A percentile compares a stretch with the other conserved stretches of the same genome.
Evolutionary conservation across 2,329 filamentous ascomycete genomes (phyloP).

Genomic region (Talaromyces pinophilus): DNA sequence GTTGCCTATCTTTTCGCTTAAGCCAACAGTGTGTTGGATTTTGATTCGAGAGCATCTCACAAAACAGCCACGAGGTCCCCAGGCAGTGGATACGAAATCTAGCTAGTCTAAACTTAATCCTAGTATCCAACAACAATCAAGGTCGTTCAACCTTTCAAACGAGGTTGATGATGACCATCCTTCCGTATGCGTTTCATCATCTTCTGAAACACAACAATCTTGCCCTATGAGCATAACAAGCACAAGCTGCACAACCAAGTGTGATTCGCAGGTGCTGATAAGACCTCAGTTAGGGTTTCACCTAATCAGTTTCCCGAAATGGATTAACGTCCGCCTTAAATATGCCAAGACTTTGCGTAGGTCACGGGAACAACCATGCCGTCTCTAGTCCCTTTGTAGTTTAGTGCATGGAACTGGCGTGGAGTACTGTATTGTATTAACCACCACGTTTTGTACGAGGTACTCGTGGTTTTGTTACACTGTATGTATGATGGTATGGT

Average conservation of each 20-base stretch:
- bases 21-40: not conserved
- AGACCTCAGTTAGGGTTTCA: not conserved
- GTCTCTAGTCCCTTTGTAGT: not conserved
- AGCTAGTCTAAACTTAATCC: slow-evolving; percentile 2
- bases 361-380: slow-evolving; percentile 6
- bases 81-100: not conserved
- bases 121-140: not conserved
- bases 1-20: not conserved
- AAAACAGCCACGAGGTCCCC: not conserved
- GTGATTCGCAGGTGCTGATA: not conserved
- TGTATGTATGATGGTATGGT: not conserved
- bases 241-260: no score
- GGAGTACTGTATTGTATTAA: not conserved
- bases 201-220: not conserved
- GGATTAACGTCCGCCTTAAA: not conserved
- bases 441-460: not conserved
- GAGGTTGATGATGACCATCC: not conserved
- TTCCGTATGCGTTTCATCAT: not conserved
- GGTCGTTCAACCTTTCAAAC: not conserved
- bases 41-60: not conserved
- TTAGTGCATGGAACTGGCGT: not conserved
- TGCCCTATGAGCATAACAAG: not conserved
- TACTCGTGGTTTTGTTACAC: not conserved
- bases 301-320: not conserved
- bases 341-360: not conserved